Evolutionary conservation across 768 basidiomycete species (phyloP).

Genomic region (Kwoniella mangroviensis): DNA sequence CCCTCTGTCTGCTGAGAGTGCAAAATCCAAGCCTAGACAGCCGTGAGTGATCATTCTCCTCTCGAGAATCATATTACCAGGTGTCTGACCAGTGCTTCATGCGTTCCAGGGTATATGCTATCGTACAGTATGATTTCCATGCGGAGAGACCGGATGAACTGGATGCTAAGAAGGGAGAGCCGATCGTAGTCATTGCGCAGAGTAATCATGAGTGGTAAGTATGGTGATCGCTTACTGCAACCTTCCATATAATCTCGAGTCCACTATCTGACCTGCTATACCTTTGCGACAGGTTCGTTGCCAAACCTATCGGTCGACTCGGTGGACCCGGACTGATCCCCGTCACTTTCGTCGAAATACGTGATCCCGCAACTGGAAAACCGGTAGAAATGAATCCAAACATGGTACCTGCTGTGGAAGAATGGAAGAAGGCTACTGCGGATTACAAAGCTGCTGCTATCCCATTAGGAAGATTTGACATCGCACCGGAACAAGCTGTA

Average conservation of each 20-base stretch:
- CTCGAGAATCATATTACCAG: too few relatives aligned
- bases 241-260: background rate
- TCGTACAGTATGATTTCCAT: slow-evolving; percentile 91
- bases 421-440: slow-evolving; percentile 95
- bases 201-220: slow-evolving; percentile 94
- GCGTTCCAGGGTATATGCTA: slow-evolving; percentile 77
- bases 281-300: slow-evolving; percentile 70
- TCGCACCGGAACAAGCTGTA: slow-evolving; percentile 59
- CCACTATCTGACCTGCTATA: background rate
- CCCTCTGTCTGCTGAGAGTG: slow-evolving; percentile 18
- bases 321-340: slow-evolving; percentile 97
- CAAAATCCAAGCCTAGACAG: slow-evolving; percentile 25
- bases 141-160: slow-evolving; percentile 98
- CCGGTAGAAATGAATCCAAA: slow-evolving; percentile 68
- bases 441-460: slow-evolving; percentile 96
- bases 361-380: slow-evolving; percentile 84
- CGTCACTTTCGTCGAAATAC: slow-evolving; percentile 93
- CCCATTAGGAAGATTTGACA: slow-evolving; percentile 86
- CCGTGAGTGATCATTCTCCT: slow-evolving; percentile 24
- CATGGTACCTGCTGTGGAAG: slow-evolving; percentile 92
- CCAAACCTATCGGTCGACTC: slow-evolving; percentile 92
- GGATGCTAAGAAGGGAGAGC: slow-evolving; percentile 89
- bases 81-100: slow-evolving; percentile 50
- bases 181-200: slow-evolving; percentile 95
- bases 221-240: background rate